Conservation (phyloP, 2,329 filamentous ascomycete genomes). For the Fusarium nematophilum region DNA sequence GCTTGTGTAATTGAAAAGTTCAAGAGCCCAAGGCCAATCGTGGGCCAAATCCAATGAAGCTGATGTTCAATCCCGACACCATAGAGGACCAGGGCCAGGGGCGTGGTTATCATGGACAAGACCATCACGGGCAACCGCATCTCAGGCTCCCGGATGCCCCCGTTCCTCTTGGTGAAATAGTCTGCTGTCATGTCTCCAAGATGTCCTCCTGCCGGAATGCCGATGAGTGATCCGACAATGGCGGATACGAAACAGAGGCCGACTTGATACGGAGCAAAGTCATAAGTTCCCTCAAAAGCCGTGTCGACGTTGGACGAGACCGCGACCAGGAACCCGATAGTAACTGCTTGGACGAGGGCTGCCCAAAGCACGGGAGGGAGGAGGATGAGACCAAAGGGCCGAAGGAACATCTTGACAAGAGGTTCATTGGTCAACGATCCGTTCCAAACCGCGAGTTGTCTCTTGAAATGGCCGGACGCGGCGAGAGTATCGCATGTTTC, state of each 20-base stretch:
- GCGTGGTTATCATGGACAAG: constrained; percentile 62
- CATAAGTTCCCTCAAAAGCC: constrained; percentile 56
- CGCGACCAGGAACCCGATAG: constrained; percentile 66
- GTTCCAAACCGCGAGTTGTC: constrained; percentile 55
- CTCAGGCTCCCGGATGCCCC: constrained; percentile 67
- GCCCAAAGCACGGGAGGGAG: constrained; percentile 67
- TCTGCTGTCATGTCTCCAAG: constrained; percentile 61
- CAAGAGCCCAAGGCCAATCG: constrained; percentile 64
- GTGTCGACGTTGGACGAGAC: constrained; percentile 64
- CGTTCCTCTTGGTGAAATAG: constrained; percentile 62
- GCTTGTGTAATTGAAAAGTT: constrained; percentile 67
- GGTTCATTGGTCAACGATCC: constrained; percentile 58
- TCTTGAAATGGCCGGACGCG: constrained; percentile 30
- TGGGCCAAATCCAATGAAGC: constrained; percentile 67
- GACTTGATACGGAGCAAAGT: constrained; percentile 57
- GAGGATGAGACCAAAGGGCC: constrained; percentile 61
- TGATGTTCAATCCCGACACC: constrained; percentile 59
- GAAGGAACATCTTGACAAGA: constrained; percentile 58
- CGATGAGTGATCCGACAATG: constrained; percentile 60
- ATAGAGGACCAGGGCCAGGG: constrained; percentile 58
- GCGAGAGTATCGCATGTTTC: background rate
- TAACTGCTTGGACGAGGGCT: constrained; percentile 63
- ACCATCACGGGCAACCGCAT: constrained; percentile 68
- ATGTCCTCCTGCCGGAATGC: constrained; percentile 62
- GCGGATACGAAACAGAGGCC: constrained; percentile 64